A percentile compares a stretch with the other conserved stretches of the same genome.
Conservation (phyloP, 2,329 filamentous ascomycete genomes). For the Emergomyces orientalis region DNA sequence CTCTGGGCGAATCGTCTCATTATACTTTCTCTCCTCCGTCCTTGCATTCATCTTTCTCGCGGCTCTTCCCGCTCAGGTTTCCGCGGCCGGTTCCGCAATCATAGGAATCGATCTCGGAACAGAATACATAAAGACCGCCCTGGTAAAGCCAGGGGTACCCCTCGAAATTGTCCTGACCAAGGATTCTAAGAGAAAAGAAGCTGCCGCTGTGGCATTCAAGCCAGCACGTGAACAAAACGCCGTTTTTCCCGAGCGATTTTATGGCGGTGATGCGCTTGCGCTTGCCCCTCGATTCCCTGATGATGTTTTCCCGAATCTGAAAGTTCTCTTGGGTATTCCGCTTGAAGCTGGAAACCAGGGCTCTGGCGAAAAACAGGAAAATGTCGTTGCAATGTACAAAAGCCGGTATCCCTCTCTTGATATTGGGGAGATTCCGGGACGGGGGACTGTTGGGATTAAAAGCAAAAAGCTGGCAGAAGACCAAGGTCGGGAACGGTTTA, state of each 20-base stretch:
- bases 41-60: conserved; percentile 44
- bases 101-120: conserved; percentile 91
- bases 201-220: conserved; percentile 86
- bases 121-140: conserved; percentile 89
- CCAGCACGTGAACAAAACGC: conserved; percentile 59
- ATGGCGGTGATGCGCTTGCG: conserved; percentile 84
- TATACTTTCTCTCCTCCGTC: conserved; percentile 33
- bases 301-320: conserved; percentile 92
- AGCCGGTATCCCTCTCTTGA: conserved; percentile 69
- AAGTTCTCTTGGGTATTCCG: conserved; percentile 72
- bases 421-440: conserved; percentile 46
- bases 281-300: conserved; percentile 78
- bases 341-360: conserved; percentile 40
- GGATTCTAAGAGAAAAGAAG: conserved; percentile 93
- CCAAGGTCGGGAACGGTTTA: conserved; percentile 53
- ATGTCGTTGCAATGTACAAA: conserved; percentile 60
- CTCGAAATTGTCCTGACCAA: conserved; percentile 97
- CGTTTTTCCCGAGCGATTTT: conserved; percentile 75
- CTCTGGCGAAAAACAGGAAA: conserved; percentile 25
- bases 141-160: conserved; percentile 93
- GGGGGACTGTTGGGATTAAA: conserved; percentile 70
- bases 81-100: conserved; percentile 62
- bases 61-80: conserved; percentile 47
- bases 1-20: conserved; percentile 12
- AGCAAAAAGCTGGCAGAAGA: conserved; percentile 59